A percentile compares a stretch with the other conserved stretches of the same genome.
Evolutionary conservation across 805 yeast genomes (phyloP).

Genomic region (Komagataella pastoris): DNA sequence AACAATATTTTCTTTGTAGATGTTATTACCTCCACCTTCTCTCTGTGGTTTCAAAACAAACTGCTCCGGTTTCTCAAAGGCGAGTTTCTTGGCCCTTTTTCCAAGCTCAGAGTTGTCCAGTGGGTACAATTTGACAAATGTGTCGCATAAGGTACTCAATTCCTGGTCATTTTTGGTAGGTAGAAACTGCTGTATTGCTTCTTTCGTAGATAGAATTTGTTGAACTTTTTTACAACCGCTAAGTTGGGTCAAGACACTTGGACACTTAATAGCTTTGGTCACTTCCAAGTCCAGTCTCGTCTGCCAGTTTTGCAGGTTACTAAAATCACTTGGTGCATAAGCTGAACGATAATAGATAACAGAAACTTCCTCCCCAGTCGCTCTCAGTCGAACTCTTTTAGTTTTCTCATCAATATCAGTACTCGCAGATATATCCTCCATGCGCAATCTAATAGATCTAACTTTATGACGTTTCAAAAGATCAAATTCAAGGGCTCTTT

Average conservation of each 20-base stretch:
- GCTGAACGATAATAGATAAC: slow-evolving; percentile 88
- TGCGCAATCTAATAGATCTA: slow-evolving; percentile 50
- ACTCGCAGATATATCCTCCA: slow-evolving; percentile 38
- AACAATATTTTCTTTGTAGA: slow-evolving; percentile 81
- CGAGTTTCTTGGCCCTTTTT: slow-evolving; percentile 44
- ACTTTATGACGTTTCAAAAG: slow-evolving; percentile 44
- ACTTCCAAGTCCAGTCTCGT: slow-evolving; percentile 63
- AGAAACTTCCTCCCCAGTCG: slow-evolving; percentile 59
- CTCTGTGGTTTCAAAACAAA: slow-evolving; percentile 94
- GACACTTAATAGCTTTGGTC: slow-evolving; percentile 79
- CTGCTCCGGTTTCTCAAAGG: slow-evolving; percentile 50
- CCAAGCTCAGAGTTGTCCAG: slow-evolving; percentile 63
- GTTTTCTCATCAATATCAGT: slow-evolving; percentile 25
- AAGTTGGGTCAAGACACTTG: slow-evolving; percentile 77
- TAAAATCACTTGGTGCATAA: slow-evolving; percentile 75
- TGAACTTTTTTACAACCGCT: slow-evolving; percentile 93
- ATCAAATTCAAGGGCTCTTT: slow-evolving; percentile 67
- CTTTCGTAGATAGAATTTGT: slow-evolving; percentile 60
- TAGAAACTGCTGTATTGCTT: slow-evolving; percentile 33
- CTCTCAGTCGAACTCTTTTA: slow-evolving; percentile 36
- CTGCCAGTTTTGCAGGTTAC: slow-evolving; percentile 56
- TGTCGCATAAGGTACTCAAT: slow-evolving; percentile 23
- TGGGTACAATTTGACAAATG: slow-evolving; percentile 85
- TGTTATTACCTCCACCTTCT: slow-evolving; percentile 97
- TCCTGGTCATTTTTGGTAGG: slow-evolving; percentile 18